phyloP scores from a whole-genome alignment of 2,329 filamentous ascomycete genomes.

The Simplicillium aogashimaense region DNA sequence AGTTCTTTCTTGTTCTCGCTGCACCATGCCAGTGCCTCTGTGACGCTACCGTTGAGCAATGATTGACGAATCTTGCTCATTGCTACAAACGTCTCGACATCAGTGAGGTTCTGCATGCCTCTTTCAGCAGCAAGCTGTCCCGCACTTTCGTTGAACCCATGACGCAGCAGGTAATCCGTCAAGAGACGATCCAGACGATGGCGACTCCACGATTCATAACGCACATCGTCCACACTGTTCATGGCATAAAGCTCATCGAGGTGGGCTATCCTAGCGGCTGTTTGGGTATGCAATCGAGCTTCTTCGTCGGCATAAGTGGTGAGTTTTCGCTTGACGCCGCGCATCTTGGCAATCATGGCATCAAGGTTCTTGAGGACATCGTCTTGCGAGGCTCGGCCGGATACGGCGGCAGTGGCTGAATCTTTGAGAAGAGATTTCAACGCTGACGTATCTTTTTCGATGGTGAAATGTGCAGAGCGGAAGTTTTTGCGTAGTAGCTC shows the following conservation, averaged over 20 bases:
- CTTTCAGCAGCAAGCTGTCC: conserved; percentile 64
- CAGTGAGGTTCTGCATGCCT: conserved; percentile 70
- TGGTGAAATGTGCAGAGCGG: conserved; percentile 68
- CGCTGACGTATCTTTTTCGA: conserved; percentile 60
- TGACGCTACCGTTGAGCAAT: conserved; percentile 59
- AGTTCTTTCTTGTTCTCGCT: conserved; percentile 86
- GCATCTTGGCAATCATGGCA: conserved; percentile 74
- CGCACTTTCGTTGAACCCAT: conserved; percentile 73
- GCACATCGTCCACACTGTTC: conserved; percentile 75
- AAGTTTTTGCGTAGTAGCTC: conserved; percentile 93
- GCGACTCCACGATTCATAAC: conserved; percentile 86
- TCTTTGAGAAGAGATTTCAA: conserved; percentile 53
- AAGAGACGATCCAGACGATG: conserved; percentile 72
- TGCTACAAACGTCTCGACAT: conserved; percentile 77
- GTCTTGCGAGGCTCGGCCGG: conserved; percentile 49
- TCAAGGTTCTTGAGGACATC: conserved; percentile 76
- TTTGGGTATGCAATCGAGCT: conserved; percentile 61
- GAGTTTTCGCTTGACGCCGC: conserved; percentile 82
- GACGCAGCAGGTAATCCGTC: conserved; percentile 84
- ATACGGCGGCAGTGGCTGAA: conserved; percentile 56
- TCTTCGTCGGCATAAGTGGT: conserved; percentile 71
- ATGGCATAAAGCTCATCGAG: conserved; percentile 73
- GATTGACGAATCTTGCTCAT: conserved; percentile 71
- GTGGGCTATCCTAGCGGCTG: conserved; percentile 68
- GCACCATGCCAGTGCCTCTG: conserved; percentile 82